These are phyloP conservation scores for Candida alai DNA, from an alignment of 805 yeast species.

Conservation along the genomic window DNA sequence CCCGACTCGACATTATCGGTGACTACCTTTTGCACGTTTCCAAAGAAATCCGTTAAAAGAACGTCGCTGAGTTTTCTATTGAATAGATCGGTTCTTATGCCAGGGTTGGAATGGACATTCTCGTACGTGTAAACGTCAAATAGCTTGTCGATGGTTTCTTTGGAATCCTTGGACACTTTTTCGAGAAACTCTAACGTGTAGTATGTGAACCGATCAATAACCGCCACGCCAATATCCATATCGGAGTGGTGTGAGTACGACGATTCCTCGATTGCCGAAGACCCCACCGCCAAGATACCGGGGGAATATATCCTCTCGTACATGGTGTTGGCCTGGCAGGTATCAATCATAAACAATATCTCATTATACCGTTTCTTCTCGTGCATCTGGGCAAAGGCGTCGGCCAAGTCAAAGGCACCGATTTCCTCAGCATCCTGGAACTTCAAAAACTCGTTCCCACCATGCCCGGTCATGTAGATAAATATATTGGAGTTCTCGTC, in stretches of 20 bases:
- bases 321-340: constrained; percentile 99
- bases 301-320: constrained; percentile 90
- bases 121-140: constrained; percentile 82
- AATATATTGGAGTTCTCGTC: constrained; percentile 94
- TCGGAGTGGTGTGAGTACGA: constrained; percentile 96
- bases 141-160: constrained; percentile 73
- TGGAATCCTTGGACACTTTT: constrained; percentile 69
- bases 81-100: constrained; percentile 82
- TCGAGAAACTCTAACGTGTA: constrained; percentile 87
- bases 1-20: constrained; percentile 56
- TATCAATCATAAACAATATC: constrained; percentile 95
- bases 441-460: constrained; percentile 95
- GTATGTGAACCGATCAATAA: constrained; percentile 93
- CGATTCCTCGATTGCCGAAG: constrained; percentile 80
- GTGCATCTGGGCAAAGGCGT: constrained; percentile 95
- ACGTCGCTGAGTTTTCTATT: constrained; percentile 64
- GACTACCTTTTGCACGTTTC: constrained; percentile 79
- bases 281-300: constrained; percentile 87
- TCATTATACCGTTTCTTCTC: constrained; percentile 94
- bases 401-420: constrained; percentile 92
- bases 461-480: constrained; percentile 96
- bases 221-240: constrained; percentile 94
- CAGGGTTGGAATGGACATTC: constrained; percentile 87
- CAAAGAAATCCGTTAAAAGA: constrained; percentile 87
- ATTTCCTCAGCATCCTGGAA: constrained; percentile 99